Evolutionary conservation across 192 early-diverging fungal genomes (phyloP), one percentile per base, ranked within the genome.

Genomic region (Spizellomyces punctatus): DNA sequence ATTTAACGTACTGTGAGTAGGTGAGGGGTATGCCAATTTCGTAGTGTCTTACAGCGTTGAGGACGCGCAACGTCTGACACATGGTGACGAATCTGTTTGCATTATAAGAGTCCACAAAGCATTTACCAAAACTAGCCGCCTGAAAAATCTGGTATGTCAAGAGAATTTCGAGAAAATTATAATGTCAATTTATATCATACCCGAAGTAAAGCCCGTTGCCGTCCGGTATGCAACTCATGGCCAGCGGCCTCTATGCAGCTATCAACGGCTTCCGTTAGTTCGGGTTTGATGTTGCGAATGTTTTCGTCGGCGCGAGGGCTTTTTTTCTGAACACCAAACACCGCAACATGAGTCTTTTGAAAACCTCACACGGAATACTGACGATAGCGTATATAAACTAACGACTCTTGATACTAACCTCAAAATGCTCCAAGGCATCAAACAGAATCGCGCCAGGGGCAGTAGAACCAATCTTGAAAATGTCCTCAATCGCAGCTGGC

Each of bases 401-500:
- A 36, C 0, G 3, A 45, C 8, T 59, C 8, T 49, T 65, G 27
- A 3, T 36, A 36, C 27, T 19, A n/a, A 85, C 83, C 74, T 81
- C 80, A 74, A 90, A 90, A 64, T 76, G 72, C 10, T 82, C 80
- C 52, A 57, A 76, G 0, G 83, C 82, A 75, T 88, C 81, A 67
- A 86, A 98, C 43, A 99, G 81, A 76, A 98, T 92, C 6, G 98
- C 96, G 1, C 93, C 91, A 46, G 98, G 90, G 7, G 90, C 83
- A 6, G 96, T 98, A 7, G 96, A 97, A 8, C 98, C 98, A 69
- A 98, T 94, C 74, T 92, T 91, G 74, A 98, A 99, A 43, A 98
- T 89, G 14, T 86, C 85, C 61, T 93, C 93, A 0, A 86, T 91
- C 0, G 85, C 81, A 71, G 78, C 91, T 92, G 67, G 55, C 48